phyloP scores from a whole-genome alignment of 2,329 filamentous ascomycete genomes.

The Ophiostoma piceae region DNA sequence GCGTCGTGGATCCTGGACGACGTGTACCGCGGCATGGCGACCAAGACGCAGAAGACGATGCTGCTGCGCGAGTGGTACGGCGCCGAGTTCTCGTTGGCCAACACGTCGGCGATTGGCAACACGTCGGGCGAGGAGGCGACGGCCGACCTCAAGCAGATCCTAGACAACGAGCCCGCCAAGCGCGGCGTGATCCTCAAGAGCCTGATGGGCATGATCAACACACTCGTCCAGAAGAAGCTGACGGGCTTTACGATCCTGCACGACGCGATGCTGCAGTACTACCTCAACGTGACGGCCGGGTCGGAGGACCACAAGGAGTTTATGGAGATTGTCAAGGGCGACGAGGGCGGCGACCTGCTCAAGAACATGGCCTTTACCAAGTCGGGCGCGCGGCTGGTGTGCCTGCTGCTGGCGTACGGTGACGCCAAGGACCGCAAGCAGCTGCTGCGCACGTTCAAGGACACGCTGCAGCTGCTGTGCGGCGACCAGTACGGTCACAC shows the following conservation, averaged over 20 bases:
- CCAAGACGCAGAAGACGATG: constrained; percentile 75
- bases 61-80: constrained; percentile 95
- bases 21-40: constrained; percentile 85
- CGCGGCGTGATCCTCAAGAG: constrained; percentile 79
- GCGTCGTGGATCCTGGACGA: constrained; percentile 97
- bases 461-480: constrained; percentile 79
- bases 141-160: constrained; percentile 67
- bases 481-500: constrained; percentile 72
- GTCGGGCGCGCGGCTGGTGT: constrained; percentile 76
- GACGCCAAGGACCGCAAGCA: constrained; percentile 89
- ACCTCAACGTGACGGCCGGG: constrained; percentile 69
- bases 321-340: constrained; percentile 82
- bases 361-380: constrained; percentile 97
- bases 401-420: constrained; percentile 75
- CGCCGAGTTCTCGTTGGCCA: constrained; percentile 78
- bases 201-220: constrained; percentile 80
- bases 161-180: constrained; percentile 77
- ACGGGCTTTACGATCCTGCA: constrained; percentile 97
- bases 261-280: constrained; percentile 97
- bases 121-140: constrained; percentile 37
- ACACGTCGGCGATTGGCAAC: constrained; percentile 18
- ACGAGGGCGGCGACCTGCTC: constrained; percentile 81
- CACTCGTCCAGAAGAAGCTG: constrained; percentile 90
- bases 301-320: constrained; percentile 82
- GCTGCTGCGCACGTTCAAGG: constrained; percentile 80